Conservation (phyloP, 2,329 filamentous ascomycete genomes). For the Cadophora luteo-olivacea region DNA sequence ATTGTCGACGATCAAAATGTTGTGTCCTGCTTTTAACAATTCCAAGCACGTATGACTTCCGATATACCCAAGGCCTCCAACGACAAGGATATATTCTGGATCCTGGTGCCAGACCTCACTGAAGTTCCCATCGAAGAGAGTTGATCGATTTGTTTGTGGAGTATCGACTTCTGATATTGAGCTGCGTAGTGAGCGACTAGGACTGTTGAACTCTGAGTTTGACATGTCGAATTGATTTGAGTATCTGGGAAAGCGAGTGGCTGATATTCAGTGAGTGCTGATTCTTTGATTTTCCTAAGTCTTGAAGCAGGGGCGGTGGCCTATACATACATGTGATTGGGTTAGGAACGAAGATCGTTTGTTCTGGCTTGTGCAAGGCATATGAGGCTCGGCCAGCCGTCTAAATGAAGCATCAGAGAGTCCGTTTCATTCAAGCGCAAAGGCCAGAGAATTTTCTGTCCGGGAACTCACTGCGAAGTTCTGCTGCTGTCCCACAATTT, state of each 20-base stretch:
- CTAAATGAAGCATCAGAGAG: background rate
- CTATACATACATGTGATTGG: constrained; percentile 15
- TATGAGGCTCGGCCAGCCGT: background rate
- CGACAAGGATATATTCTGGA: constrained; percentile 46
- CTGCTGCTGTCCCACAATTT: constrained; percentile 5
- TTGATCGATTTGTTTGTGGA: constrained; percentile 15
- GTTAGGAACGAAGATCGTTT: constrained; percentile 1
- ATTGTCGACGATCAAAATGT: constrained; percentile 50
- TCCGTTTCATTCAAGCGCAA: background rate
- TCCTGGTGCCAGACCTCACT: constrained; percentile 11
- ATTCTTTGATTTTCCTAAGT: background rate
- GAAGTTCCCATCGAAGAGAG: constrained; percentile 13
- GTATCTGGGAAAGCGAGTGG: background rate
- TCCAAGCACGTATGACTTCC: constrained; percentile 57
- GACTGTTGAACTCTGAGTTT: constrained; percentile 12
- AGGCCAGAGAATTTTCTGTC: background rate
- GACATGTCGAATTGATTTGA: constrained; percentile 9
- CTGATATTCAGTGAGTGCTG: background rate
- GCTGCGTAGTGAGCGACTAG: constrained; percentile 15
- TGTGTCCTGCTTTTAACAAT: constrained; percentile 54
- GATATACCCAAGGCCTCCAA: constrained; percentile 56
- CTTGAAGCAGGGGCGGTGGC: background rate
- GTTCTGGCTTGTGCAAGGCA: constrained; percentile 16
- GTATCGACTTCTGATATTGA: constrained; percentile 17
- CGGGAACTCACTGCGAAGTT: background rate